Evolutionary conservation across 495 filamentous ascomycete species (phyloP).

Genomic region (Pseudomonodictys pantanalensis): DNA sequence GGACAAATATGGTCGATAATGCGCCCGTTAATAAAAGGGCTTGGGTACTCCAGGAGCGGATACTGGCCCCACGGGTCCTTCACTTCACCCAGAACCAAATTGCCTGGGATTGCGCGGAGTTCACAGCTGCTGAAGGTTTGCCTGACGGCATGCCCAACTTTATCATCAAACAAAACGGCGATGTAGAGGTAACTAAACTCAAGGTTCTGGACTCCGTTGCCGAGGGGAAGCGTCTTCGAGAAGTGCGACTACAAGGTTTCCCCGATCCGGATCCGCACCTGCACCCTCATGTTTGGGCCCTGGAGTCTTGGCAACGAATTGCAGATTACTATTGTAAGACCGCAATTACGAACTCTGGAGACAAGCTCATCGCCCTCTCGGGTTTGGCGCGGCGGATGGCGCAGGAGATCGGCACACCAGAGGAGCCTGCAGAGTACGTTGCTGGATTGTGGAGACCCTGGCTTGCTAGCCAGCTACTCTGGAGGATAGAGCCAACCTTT

Average conservation of each 20-base stretch:
- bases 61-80: constrained; percentile 3
- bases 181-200: background rate
- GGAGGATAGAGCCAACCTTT: constrained; percentile 1
- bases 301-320: constrained; percentile 7
- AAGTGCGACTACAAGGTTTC: constrained; percentile 2
- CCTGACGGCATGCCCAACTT: constrained; percentile 13
- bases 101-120: constrained; percentile 9
- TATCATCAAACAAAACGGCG: background rate
- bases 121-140: constrained; percentile 4
- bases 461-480: constrained; percentile 6
- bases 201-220: background rate
- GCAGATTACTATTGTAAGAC: background rate
- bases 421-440: background rate
- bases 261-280: background rate
- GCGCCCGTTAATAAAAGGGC: constrained; percentile 6
- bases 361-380: constrained; percentile 9
- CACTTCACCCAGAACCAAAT: constrained; percentile 10
- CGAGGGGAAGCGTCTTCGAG: background rate
- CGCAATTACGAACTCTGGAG: constrained; percentile 1
- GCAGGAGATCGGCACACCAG: background rate
- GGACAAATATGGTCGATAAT: background rate
- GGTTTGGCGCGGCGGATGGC: constrained; percentile 6
- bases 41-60: constrained; percentile 10
- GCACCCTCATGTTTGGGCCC: background rate
- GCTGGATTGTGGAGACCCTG: constrained; percentile 1